Evolutionary conservation across 805 yeast genomes (phyloP).

Genomic region (Ogataea haglerorum): DNA sequence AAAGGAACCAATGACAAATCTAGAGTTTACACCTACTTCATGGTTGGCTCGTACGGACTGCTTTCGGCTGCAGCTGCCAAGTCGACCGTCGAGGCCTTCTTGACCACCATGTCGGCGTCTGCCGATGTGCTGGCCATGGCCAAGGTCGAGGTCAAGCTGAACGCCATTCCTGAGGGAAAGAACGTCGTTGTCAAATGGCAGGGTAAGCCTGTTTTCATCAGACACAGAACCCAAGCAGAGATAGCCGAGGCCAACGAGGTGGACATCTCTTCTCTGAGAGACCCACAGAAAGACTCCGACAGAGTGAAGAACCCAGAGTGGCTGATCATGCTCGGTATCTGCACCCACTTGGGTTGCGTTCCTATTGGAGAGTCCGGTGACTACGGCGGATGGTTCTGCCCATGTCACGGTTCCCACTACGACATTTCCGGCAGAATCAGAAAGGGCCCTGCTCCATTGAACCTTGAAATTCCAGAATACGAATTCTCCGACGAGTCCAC

Average conservation of each 20-base stretch:
- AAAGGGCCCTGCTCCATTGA: slow-evolving; percentile 99
- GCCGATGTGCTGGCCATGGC: slow-evolving; percentile 99
- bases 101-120: slow-evolving; percentile 93
- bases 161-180: slow-evolving; percentile 94
- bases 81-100: slow-evolving; percentile 90
- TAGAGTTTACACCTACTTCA: slow-evolving; percentile 90
- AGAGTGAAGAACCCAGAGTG: slow-evolving; percentile 97
- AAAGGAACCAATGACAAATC: slow-evolving; percentile 64
- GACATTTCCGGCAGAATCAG: slow-evolving; percentile 99
- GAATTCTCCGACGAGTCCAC: slow-evolving; percentile 73
- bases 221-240: slow-evolving; percentile 95
- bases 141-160: slow-evolving; percentile 94
- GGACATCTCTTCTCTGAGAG: slow-evolving; percentile 77
- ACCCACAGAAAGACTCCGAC: slow-evolving; percentile 89
- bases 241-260: slow-evolving; percentile 90
- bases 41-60: slow-evolving; percentile 94
- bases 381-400: slow-evolving; percentile 99
- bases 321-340: slow-evolving; percentile 98
- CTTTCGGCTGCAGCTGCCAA: slow-evolving; percentile 92
- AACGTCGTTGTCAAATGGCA: slow-evolving; percentile 99
- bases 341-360: slow-evolving; percentile 99
- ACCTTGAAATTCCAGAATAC: slow-evolving; percentile 94
- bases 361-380: slow-evolving; percentile 99
- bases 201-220: slow-evolving; percentile 99
- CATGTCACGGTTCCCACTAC: slow-evolving; percentile 99